Base-by-base conservation (phyloP, 129 eudicot genomes). In the Saposhnikovia divaricata region DNA sequence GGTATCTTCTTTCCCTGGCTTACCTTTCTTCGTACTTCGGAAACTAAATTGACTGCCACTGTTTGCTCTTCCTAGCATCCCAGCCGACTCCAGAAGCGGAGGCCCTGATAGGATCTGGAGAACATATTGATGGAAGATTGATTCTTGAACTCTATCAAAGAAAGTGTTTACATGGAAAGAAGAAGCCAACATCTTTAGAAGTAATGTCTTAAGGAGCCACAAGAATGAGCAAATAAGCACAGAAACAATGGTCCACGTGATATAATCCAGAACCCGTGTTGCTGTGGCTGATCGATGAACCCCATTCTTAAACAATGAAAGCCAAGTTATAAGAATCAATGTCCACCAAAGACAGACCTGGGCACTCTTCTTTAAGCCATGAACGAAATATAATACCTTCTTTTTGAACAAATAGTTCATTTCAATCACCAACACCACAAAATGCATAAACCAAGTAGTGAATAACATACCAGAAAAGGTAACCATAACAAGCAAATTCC, bases 391-490 rank as follows among this genome's bases (percentile, higher is more conserved):
- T 10, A 75, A 75, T 19, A 75, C 78, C 19, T 46, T 45, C 42
- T 75, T 75, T 75, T 23, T 45, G 57, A 75, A 75, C 40, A 75
- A 15, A 28, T 45, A 75, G 42, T 75, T 75, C 78, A 45, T 21
- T 13, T 75, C 78, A 28, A 75, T 75, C 25, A 75, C 37, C 40
- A 46, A 75, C 18, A 75, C 78, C 61, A 75, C 59, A 46, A 75
- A 34, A 51, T 77, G 77, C 69, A 82, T 74, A 50, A 70, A 45
- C 85, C 85, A 82, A 1, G 37, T n/a, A 15, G 85, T 82, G 14
- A 82, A 39, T 80, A 82, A 82, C 85, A 77, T 46, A 9, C 85
- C 85, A 39, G 77, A 82, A 69, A 82, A 76, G 5, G 47, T 77
- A 39, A 77, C 81, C 81, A 82, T 65, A 9, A 77, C 27, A 76